Conservation (phyloP, 352 stramenopile genomes). For the Globisporangium abappressorium region DNA sequence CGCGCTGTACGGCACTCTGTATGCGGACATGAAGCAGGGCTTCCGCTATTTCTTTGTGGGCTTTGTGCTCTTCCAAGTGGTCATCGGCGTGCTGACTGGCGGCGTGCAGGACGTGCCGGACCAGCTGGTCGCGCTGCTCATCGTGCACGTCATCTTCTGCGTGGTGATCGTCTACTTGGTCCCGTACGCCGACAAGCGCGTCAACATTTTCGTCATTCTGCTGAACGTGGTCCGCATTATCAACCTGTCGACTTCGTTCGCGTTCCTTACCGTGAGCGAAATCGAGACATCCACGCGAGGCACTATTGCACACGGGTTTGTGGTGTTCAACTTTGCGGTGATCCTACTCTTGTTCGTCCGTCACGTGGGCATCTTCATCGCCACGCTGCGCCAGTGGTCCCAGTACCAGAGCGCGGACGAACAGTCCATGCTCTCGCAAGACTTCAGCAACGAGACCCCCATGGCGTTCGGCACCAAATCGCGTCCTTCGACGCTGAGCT, state of each 20-base stretch:
- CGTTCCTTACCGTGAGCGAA: constrained; percentile 52
- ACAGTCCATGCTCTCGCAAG: constrained; percentile 10
- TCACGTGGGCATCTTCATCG: constrained; percentile 55
- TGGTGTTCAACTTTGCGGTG: constrained; percentile 56
- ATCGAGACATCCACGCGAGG: constrained; percentile 32
- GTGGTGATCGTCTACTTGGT: constrained; percentile 45
- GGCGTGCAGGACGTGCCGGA: constrained; percentile 36
- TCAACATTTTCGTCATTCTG: constrained; percentile 33
- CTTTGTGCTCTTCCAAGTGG: constrained; percentile 40
- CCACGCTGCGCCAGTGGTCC: constrained; percentile 50
- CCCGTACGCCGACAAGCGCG: constrained; percentile 40
- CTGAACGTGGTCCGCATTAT: constrained; percentile 43
- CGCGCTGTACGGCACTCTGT: constrained; percentile 54
- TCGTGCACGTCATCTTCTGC: constrained; percentile 51
- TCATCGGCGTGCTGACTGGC: constrained; percentile 51
- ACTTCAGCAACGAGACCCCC: constrained; percentile 2
- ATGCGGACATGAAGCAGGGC: constrained; percentile 45
- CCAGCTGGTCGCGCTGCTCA: constrained; percentile 52
- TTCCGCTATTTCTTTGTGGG: constrained; percentile 68
- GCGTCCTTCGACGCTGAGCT: background rate
- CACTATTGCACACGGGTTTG: constrained; percentile 46
- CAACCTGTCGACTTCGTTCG: constrained; percentile 52
- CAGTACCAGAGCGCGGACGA: background rate
- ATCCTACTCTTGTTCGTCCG: constrained; percentile 57
- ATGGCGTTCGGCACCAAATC: background rate